Base-by-base conservation (phyloP, 2,329 filamentous ascomycete species). In the Fusarium sp. region DNA sequence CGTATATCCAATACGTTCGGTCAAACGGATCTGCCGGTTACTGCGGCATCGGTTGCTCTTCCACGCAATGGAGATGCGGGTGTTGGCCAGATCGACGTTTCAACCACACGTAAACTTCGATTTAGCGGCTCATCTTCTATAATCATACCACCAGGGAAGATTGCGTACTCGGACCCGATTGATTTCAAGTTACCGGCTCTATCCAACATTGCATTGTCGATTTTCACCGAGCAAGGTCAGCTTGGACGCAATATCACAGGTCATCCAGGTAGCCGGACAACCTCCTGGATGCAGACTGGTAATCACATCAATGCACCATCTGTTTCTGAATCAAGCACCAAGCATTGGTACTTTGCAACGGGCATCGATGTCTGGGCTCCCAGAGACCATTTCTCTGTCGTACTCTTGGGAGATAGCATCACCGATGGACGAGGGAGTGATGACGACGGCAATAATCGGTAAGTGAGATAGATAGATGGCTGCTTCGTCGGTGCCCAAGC, bases 391-490 rank as follows among this genome's bases (percentile, higher is more conserved):
- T 64, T 53, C 9, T 38, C 60, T 4, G 47, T 64, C n/a, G 61
- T 63, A 1, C 54, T 63, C 14, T 19, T 63, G 1, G 61, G 61
- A 29, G 61, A 63, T 21, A 63, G 61, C 4, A 57, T 63, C 21
- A 63, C 61, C 6, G 61, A 63, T 11, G 61, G 61, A 3, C 55
- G 61, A 2, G 61, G 61, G n/a, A 63, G 61, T 13, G 60, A 57
- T 1, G 61, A 64, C 14, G 61, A 63, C 10, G 21, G 44, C 0
- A 63, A 63, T 1, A 62, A 61, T 23, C 55, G 61, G 61, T 53
- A 23, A 27, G 52, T 43, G 2, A 0, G 10, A 2, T 21, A 0
- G 3, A 1, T 1, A 0, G 10, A 2, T 21, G 0, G 3, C 1
- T 1, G 3, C 4, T 2, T 0, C 29, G 4, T 17, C 5, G 3